These are phyloP conservation scores for Colletotrichum sp. DNA, from an alignment of 2,329 filamentous ascomycete species.

Conservation along the genomic window DNA sequence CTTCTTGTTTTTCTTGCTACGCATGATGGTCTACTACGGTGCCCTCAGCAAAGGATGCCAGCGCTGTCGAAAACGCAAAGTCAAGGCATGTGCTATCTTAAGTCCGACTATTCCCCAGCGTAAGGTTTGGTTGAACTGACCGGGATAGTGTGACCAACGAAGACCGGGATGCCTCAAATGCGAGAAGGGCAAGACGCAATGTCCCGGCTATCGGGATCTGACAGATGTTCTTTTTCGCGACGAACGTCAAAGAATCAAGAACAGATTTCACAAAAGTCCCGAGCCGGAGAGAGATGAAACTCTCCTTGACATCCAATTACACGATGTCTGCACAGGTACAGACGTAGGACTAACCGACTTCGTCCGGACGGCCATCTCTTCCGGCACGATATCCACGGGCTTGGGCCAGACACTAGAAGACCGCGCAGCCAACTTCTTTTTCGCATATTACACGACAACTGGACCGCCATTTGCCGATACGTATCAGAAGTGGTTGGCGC, in stretches of 20 bases:
- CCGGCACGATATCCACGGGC: background rate
- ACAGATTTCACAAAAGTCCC: background rate
- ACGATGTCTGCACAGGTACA: background rate
- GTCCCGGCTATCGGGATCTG: constrained; percentile 30
- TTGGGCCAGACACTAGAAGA: constrained; percentile 3
- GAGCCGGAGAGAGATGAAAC: background rate
- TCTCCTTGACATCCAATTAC: background rate
- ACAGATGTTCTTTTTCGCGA: constrained; percentile 28
- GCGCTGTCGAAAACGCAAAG: constrained; percentile 29
- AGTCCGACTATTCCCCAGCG: background rate
- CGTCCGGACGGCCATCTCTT: background rate
- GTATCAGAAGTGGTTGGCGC: constrained; percentile 23
- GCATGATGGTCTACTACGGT: constrained; percentile 27
- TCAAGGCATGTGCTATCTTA: constrained; percentile 24
- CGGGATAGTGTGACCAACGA: constrained; percentile 27
- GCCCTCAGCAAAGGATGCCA: constrained; percentile 29
- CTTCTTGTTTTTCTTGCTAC: background rate
- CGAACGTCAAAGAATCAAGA: constrained; percentile 25
- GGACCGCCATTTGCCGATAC: constrained; percentile 23
- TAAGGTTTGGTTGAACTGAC: background rate
- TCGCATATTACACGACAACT: constrained; percentile 25
- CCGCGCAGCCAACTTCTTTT: constrained; percentile 27
- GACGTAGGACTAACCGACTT: background rate
- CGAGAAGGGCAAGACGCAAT: constrained; percentile 24
- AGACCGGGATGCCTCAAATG: constrained; percentile 28